phyloP scores from a whole-genome alignment of 768 basidiomycete genomes.

The Serendipita sp. region DNA sequence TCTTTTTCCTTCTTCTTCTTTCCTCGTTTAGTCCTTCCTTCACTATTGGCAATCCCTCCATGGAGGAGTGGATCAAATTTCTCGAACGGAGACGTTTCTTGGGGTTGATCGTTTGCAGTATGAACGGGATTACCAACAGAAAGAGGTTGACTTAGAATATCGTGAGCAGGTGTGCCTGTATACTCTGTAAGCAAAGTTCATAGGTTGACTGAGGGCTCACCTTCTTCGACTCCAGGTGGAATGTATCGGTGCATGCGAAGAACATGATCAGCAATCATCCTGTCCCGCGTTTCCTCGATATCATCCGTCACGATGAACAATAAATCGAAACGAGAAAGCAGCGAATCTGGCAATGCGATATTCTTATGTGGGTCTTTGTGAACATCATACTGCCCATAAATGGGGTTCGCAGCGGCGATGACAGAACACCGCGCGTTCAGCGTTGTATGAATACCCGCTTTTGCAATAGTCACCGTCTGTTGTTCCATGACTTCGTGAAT shows the following conservation, averaged over 20 bases:
- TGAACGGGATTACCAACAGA: slow-evolving; percentile 65
- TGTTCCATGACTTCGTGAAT: slow-evolving; percentile 99
- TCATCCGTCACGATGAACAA: slow-evolving; percentile 98
- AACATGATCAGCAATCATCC: slow-evolving; percentile 92
- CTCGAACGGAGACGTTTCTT: slow-evolving; percentile 73
- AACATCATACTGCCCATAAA: slow-evolving; percentile 97
- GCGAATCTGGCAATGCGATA: slow-evolving; percentile 92
- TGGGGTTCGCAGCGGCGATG: slow-evolving; percentile 94
- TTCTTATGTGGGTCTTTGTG: slow-evolving; percentile 99
- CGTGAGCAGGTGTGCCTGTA: slow-evolving; percentile 51
- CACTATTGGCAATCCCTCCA: slow-evolving; percentile 45
- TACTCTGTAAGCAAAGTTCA: background rate
- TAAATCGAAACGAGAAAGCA: slow-evolving; percentile 95
- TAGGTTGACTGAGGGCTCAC: slow-evolving; percentile 21
- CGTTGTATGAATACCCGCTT: slow-evolving; percentile 96
- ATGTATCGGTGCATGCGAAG: slow-evolving; percentile 93
- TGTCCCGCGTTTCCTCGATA: slow-evolving; percentile 86
- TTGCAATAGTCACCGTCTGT: slow-evolving; percentile 98
- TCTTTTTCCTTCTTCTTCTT: slow-evolving; percentile 32
- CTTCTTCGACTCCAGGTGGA: slow-evolving; percentile 91
- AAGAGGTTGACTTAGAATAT: slow-evolving; percentile 76
- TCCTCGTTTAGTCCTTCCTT: slow-evolving; percentile 37
- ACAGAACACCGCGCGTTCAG: slow-evolving; percentile 96
- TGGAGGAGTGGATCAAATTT: slow-evolving; percentile 94
- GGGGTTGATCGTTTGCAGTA: slow-evolving; percentile 19